These are phyloP conservation scores for Omphalea diandra DNA, from an alignment of 441 rosid genomes.

Conservation along the genomic window DNA sequence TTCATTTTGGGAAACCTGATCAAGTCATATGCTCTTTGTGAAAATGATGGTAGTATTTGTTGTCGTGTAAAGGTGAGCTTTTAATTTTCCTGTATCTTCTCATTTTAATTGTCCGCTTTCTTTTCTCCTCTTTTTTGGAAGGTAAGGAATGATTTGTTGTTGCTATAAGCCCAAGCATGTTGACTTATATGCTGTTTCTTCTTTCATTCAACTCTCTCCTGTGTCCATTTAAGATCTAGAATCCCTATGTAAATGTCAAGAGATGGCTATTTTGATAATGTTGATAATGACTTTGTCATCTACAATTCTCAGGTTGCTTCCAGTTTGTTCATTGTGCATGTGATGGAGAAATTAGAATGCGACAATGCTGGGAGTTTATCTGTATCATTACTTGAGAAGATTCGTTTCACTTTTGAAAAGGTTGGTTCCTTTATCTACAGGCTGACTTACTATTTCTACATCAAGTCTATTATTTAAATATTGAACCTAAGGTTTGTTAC, in stretches of 20 bases:
- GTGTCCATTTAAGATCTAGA: not conserved
- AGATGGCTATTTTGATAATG: not conserved
- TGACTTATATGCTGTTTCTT: not conserved
- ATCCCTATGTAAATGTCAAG: not conserved
- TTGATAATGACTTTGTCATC: slow-evolving; percentile 13
- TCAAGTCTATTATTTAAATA: not conserved
- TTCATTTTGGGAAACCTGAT: slow-evolving; percentile 57
- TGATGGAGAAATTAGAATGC: slow-evolving; percentile 60
- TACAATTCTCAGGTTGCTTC: slow-evolving; percentile 63
- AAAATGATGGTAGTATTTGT: slow-evolving; percentile 49
- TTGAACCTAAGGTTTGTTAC: not conserved
- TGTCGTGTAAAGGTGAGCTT: slow-evolving; percentile 52
- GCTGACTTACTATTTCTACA: not conserved
- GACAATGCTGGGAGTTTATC: slow-evolving; percentile 70
- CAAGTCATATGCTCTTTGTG: slow-evolving; percentile 55
- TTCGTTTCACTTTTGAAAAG: slow-evolving; percentile 44
- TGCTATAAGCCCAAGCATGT: not conserved
- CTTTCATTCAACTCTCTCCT: not conserved
- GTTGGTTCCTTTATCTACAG: slow-evolving; percentile 38
- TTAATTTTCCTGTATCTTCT: slow-evolving; percentile 17
- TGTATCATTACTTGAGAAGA: slow-evolving; percentile 57
- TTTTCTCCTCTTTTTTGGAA: not conserved
- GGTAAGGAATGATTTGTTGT: not conserved
- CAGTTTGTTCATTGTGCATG: slow-evolving; percentile 61
- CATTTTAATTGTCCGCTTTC: too few species aligned